Evolutionary conservation across 176 grass and related monocot species (phyloP).

Genomic region (Elymus sibiricus): DNA sequence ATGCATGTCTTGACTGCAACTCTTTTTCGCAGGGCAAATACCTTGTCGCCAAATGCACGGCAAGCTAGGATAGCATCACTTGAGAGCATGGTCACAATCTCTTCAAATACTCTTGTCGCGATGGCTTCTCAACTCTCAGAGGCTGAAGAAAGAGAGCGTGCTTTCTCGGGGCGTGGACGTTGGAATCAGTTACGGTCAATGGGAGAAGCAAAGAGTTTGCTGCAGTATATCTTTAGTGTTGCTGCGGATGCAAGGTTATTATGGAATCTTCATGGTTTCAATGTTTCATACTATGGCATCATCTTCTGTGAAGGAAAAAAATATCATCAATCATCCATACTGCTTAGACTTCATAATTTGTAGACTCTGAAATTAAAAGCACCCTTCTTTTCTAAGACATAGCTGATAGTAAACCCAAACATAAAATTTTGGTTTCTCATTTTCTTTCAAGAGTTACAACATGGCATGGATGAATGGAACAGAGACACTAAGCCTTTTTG

Average conservation of each 20-base stretch:
- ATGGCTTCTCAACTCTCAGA: slow-evolving; percentile 98
- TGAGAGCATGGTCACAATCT: slow-evolving; percentile 97
- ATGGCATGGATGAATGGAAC: background rate
- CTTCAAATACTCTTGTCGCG: slow-evolving; percentile 84
- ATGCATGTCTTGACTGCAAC: slow-evolving; percentile 23
- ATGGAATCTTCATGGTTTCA: slow-evolving; percentile 8
- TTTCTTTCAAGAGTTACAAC: background rate
- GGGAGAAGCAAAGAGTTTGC: slow-evolving; percentile 85
- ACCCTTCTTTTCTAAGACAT: background rate
- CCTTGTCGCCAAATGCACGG: slow-evolving; percentile 80
- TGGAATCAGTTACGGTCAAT: slow-evolving; percentile 95
- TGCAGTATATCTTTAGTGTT: slow-evolving; percentile 84
- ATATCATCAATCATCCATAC: background rate
- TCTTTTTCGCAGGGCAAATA: slow-evolving; percentile 54
- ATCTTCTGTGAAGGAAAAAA: background rate
- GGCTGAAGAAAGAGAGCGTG: slow-evolving; percentile 96
- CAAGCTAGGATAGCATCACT: slow-evolving; percentile 84
- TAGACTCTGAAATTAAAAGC: slow-evolving; percentile 11
- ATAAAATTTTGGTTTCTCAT: background rate
- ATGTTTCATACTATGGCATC: background rate
- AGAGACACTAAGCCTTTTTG: background rate
- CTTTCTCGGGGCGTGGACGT: slow-evolving; percentile 74
- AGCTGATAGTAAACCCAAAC: background rate
- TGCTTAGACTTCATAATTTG: background rate
- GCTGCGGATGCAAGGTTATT: slow-evolving; percentile 84